Evolutionary conservation across 2,329 filamentous ascomycete species (phyloP), one percentile per base, ranked within the genome.

Genomic region (Trichoderma atrobrunneum): DNA sequence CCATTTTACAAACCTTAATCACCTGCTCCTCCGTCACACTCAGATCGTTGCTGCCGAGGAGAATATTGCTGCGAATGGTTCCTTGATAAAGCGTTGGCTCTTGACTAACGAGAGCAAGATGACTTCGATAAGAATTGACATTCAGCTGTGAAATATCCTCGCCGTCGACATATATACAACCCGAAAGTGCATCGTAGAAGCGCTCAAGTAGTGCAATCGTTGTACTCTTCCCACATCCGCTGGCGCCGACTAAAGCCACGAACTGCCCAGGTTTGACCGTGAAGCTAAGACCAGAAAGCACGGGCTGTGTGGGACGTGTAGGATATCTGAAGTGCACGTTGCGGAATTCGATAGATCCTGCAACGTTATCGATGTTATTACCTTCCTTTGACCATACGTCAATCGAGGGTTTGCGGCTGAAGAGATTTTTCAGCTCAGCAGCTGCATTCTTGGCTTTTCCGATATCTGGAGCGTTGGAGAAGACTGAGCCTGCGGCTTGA

Each of bases 181-280:
- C 73, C 14, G 36, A 59, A 1, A 56, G 32, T 8, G 69, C 60
- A 56, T 74, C 71, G 56, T 78, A 78, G 65, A 79, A 79, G 24
- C 77, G 74, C 69, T 79, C 77, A 1, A 80, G 70, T 0, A 80
- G 75, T 2, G 77, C 76, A 16, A 80, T 76, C 8, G 78, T 74
- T 3, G 78, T 79, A 1, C 76, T 78, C 68, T 80, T 80, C 6
- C 79, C 79, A 5, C 86, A 89, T 0, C 91, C 91, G 3, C 89
- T 91, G 0, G 89, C 86, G 0, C 91, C 91, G 8, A 93, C 91
- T n/a, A 93, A 89, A 2, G 91, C 91, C 0, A 90, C 92, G 0
- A 89, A 85, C 75, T 91, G 89, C 3, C 89, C 88, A 6, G 87
- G 84, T 51, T 85, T 82, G 59, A 92, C 86, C 90, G 84, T 4